Evolutionary conservation across 2,329 filamentous ascomycete genomes (phyloP).

Genomic region (Pseudogymnoascus sp.): DNA sequence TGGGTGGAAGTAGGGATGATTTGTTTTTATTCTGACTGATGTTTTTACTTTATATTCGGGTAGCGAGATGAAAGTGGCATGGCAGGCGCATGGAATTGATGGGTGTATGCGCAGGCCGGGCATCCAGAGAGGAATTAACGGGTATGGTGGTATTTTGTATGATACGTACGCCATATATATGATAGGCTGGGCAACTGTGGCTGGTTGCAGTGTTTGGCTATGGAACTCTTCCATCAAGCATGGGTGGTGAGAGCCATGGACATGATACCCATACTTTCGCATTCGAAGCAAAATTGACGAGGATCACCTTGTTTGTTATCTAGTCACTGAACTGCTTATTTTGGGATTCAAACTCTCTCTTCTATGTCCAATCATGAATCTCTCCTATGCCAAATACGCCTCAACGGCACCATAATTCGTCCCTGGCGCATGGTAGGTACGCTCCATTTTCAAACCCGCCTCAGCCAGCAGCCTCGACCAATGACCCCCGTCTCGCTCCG

Average conservation of each 20-base stretch:
- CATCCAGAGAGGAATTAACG: background rate
- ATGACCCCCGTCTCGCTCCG: slow-evolving; percentile 11
- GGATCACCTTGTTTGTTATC: background rate
- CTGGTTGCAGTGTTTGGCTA: background rate
- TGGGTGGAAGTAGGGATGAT: slow-evolving; percentile 18
- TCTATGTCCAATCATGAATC: background rate
- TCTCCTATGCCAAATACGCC: slow-evolving; percentile 5
- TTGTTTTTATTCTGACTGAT: background rate
- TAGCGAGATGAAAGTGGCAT: background rate
- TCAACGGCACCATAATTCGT: slow-evolving; percentile 7
- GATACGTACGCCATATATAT: background rate
- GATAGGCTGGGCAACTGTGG: background rate
- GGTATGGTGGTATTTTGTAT: background rate
- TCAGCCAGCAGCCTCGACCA: slow-evolving; percentile 11
- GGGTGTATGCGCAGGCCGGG: background rate
- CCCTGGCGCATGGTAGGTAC: slow-evolving; percentile 4
- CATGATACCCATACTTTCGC: background rate
- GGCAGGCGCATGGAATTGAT: background rate
- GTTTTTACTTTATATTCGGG: background rate
- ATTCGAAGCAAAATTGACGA: background rate
- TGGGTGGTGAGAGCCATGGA: background rate
- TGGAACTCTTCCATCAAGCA: background rate
- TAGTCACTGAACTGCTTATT: background rate
- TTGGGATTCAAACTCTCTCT: background rate
- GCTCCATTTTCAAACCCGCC: slow-evolving; percentile 9